phyloP scores from a whole-genome alignment of 2,329 filamentous ascomycete species.

The Chlorencoelia australis region DNA sequence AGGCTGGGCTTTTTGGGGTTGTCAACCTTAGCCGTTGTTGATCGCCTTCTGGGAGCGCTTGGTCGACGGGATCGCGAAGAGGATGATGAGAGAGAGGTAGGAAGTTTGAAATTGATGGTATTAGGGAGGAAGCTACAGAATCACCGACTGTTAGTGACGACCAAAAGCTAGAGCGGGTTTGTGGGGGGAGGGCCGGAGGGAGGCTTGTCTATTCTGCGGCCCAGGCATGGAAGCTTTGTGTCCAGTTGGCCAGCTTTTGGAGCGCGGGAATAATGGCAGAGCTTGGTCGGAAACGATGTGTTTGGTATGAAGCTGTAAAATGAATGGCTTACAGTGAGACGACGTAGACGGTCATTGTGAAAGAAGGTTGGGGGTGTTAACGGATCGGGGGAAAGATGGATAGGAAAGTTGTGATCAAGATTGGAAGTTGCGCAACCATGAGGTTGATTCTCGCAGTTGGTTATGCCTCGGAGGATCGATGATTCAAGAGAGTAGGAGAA shows the following conservation, averaged over 20 bases:
- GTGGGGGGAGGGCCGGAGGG: neutral
- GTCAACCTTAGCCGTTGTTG: conserved; percentile 40
- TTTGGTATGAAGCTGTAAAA: no score
- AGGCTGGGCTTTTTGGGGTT: conserved; percentile 40
- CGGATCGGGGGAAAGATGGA: conserved; percentile 3
- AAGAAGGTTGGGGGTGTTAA: conserved; percentile 5
- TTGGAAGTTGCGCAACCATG: conserved; percentile 6
- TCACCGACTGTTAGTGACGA: neutral
- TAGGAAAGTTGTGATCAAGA: neutral
- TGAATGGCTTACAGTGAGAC: conserved; percentile 51
- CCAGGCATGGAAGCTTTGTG: no score
- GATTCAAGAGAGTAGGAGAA: no score
- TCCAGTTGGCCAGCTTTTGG: no score
- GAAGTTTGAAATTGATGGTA: conserved; percentile 77
- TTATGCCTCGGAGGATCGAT: no score
- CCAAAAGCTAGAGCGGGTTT: neutral
- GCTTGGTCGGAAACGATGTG: no score
- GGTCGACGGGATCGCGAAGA: conserved; percentile 11
- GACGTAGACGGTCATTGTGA: conserved; percentile 48
- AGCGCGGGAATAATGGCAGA: no score
- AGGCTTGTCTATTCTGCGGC: no score
- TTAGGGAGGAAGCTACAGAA: conserved; percentile 72
- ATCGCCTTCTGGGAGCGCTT: conserved; percentile 23
- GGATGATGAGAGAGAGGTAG: conserved; percentile 35
- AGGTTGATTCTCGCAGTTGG: conserved; percentile 1